phyloP scores from a whole-genome alignment of 2,329 filamentous ascomycete species.

The Phialemoniopsis sp. region DNA sequence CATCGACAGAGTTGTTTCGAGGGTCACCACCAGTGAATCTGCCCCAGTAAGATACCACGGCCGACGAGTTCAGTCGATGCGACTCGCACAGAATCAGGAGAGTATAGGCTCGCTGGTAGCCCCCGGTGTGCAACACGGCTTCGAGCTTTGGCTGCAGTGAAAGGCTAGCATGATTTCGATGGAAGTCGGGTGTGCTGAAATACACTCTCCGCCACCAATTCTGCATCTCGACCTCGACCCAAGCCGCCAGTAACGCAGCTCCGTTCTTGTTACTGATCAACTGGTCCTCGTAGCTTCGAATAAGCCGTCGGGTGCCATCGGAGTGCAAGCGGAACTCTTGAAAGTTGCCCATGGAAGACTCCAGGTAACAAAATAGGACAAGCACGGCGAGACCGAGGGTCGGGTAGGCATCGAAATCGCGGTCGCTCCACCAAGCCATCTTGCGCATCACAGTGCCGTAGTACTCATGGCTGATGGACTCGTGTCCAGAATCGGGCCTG shows the following conservation, averaged over 20 bases:
- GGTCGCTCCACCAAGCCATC: slow-evolving; percentile 6
- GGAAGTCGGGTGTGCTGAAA: slow-evolving; percentile 11
- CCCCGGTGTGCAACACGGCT: background rate
- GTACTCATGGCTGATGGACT: slow-evolving; percentile 6
- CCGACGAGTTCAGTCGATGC: too few species aligned
- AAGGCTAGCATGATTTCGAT: slow-evolving; percentile 1
- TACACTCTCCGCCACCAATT: slow-evolving; percentile 17
- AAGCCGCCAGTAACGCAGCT: slow-evolving; percentile 8
- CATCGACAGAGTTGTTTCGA: too few species aligned
- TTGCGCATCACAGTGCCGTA: slow-evolving; percentile 7
- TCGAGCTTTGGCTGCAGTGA: background rate
- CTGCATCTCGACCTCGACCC: slow-evolving; percentile 12
- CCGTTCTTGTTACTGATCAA: too few species aligned
- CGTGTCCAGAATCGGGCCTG: slow-evolving; percentile 5
- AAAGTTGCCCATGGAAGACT: too few species aligned
- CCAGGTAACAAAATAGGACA: slow-evolving; percentile 13
- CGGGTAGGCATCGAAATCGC: slow-evolving; percentile 5
- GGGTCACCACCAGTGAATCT: too few species aligned
- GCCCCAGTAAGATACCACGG: too few species aligned
- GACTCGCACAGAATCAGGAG: too few species aligned
- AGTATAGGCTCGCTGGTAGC: too few species aligned
- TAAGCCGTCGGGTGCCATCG: too few species aligned
- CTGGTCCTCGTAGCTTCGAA: slow-evolving; percentile 2
- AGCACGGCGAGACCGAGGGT: slow-evolving; percentile 7
- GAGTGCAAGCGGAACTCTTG: too few species aligned